Conservation (phyloP, 176 grass and related monocot species). For the Calamus simplicifolius region DNA sequence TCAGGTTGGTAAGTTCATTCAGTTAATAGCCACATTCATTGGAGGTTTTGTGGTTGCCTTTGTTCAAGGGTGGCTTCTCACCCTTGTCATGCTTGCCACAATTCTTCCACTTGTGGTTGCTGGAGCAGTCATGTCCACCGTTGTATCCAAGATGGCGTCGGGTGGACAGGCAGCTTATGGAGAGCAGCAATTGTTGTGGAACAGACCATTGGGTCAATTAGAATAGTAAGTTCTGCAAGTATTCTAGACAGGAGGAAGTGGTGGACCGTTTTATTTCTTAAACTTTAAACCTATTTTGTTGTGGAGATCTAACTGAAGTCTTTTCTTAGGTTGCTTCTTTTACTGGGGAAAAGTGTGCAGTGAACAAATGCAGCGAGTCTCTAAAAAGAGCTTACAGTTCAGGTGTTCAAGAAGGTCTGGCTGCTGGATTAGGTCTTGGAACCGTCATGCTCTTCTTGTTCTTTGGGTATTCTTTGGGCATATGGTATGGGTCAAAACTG, state of each 20-base stretch:
- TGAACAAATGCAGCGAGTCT: slow-evolving; percentile 71
- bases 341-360: slow-evolving; percentile 84
- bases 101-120: slow-evolving; percentile 80
- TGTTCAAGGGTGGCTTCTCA: slow-evolving; percentile 83
- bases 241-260: too few relatives aligned
- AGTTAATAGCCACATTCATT: slow-evolving; percentile 72
- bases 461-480: slow-evolving; percentile 87
- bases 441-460: slow-evolving; percentile 89
- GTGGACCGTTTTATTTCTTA: too few relatives aligned
- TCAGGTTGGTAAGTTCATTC: slow-evolving; percentile 89
- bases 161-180: slow-evolving; percentile 87
- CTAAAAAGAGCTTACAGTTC: slow-evolving; percentile 69
- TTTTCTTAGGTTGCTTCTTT: slow-evolving; percentile 81
- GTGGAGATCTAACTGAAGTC: neutral
- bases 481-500: slow-evolving; percentile 95
- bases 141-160: slow-evolving; percentile 83
- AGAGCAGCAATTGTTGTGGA: slow-evolving; percentile 72
- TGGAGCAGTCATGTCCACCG: slow-evolving; percentile 76
- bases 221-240: slow-evolving; percentile 47
- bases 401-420: slow-evolving; percentile 80
- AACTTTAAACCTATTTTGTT: too few relatives aligned
- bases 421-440: slow-evolving; percentile 70
- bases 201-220: slow-evolving; percentile 86
- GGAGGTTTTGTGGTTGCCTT: slow-evolving; percentile 91
- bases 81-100: slow-evolving; percentile 77